A percentile compares a stretch with the other conserved stretches of the same genome.
Conservation (phyloP, 2,329 filamentous ascomycete genomes). For the Botrytis fabae region DNA sequence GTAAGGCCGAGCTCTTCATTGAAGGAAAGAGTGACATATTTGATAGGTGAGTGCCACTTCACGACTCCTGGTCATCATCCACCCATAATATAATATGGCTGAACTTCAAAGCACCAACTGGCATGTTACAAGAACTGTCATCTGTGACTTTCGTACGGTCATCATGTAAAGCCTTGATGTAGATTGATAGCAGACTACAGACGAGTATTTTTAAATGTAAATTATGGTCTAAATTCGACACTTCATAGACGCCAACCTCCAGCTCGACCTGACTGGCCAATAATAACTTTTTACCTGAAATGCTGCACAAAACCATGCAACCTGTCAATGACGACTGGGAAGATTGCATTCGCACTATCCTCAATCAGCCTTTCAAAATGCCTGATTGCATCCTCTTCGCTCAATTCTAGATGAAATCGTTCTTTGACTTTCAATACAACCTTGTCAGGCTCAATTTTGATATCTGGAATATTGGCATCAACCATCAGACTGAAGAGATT, state of each 20-base stretch:
- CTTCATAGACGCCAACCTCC: background rate
- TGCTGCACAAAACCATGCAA: constrained; percentile 92
- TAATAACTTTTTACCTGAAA: constrained; percentile 63
- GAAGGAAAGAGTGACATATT: background rate
- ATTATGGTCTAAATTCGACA: background rate
- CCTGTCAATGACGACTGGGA: constrained; percentile 91
- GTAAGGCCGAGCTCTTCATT: background rate
- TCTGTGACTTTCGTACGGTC: background rate
- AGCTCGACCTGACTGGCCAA: background rate
- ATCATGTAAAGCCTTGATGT: background rate
- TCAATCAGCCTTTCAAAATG: constrained; percentile 89
- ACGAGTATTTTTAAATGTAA: background rate
- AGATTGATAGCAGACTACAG: background rate
- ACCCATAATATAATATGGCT: background rate
- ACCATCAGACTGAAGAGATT: constrained; percentile 98
- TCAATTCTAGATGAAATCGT: constrained; percentile 86
- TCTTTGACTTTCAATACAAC: constrained; percentile 94
- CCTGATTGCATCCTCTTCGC: constrained; percentile 86
- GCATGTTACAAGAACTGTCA: background rate
- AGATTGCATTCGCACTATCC: constrained; percentile 84
- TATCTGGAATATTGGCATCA: constrained; percentile 94
- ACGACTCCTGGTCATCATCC: background rate
- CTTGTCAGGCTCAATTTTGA: constrained; percentile 88
- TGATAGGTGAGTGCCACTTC: background rate
- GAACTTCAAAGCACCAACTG: background rate